phyloP scores from a whole-genome alignment of 768 basidiomycete genomes.

The Termitomyces sp. region DNA sequence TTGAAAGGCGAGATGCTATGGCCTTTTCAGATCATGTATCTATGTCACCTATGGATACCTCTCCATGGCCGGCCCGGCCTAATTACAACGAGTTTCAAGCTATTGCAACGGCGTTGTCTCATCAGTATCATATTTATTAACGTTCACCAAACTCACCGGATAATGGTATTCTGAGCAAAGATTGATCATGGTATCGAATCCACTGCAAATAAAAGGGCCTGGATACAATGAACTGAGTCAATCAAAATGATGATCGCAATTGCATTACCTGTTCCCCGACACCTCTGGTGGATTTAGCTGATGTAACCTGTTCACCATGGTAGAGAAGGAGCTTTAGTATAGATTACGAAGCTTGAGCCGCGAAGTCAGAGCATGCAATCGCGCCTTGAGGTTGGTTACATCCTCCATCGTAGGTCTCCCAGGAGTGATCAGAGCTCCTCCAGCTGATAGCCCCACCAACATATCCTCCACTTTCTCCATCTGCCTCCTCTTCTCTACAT shows the following conservation, averaged over 20 bases:
- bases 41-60: slow-evolving; percentile 9
- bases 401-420: slow-evolving; percentile 34
- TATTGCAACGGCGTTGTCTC: neutral
- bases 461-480: slow-evolving; percentile 56
- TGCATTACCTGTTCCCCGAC: neutral
- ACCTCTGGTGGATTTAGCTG: neutral
- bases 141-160: neutral
- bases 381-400: slow-evolving; percentile 30
- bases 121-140: neutral
- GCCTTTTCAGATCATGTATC: neutral
- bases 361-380: slow-evolving; percentile 24
- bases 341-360: slow-evolving; percentile 26
- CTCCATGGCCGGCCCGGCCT: neutral
- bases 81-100: neutral
- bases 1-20: neutral
- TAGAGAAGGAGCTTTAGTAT: slow-evolving; percentile 9
- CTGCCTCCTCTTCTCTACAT: slow-evolving; percentile 38
- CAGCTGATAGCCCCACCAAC: slow-evolving; percentile 37
- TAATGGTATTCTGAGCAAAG: neutral
- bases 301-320: neutral
- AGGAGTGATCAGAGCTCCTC: slow-evolving; percentile 12
- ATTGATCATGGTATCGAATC: neutral
- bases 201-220: neutral
- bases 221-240: neutral
- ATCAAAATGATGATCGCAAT: neutral